Evolutionary conservation across 2,329 filamentous ascomycete species (phyloP), one percentile per base, ranked within the genome.

Genomic region (Nigrospora osmanthi): DNA sequence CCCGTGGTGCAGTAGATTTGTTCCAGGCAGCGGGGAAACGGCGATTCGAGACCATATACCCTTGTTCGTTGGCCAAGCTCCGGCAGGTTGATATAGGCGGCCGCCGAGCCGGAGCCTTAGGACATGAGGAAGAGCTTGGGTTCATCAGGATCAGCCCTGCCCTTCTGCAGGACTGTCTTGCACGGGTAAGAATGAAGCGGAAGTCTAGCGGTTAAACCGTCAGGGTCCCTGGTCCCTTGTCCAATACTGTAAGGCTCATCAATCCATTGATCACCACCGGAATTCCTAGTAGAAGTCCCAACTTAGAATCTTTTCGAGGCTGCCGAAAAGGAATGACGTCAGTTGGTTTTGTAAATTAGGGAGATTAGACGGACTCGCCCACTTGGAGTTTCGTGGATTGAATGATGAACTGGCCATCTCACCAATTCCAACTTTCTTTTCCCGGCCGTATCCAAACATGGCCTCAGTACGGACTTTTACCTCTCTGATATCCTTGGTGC

Each of bases 41-140:
- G 58, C 16, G 55, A 58, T 44, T 62, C 58, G 39, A 62, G 51
- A 35, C 50, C 57, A 44, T 59, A 58, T 35, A 62, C 43, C 15
- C 54, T 44, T 31, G 45, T 44, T 14, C 48, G 49, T 14, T 50
- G 52, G 34, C 46, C 47, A 32, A 61, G 51, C 11, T 47, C 40
- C 3, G 47, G 56, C 9, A 61, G 52, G 43, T 59, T 52, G 38
- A 56, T 53, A 38, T 54, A 61, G 38, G 53, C 48, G 11, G 54
- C 51, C 4, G 56, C 51, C 11, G 56, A 51, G 6, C 59, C 58
- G 13, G 52, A 53, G 16, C 54, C 54, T 39, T 58, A 59, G 14
- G 58, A 49, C 28, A 61, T 53, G 40, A 63, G 41, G 53, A 58
- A 58, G 16, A 62, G 48, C 1, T 57, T 57, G 12, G 49, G 47